Conservation (phyloP, 2,329 filamentous ascomycete genomes). For the Colletotrichum tofieldiae region DNA sequence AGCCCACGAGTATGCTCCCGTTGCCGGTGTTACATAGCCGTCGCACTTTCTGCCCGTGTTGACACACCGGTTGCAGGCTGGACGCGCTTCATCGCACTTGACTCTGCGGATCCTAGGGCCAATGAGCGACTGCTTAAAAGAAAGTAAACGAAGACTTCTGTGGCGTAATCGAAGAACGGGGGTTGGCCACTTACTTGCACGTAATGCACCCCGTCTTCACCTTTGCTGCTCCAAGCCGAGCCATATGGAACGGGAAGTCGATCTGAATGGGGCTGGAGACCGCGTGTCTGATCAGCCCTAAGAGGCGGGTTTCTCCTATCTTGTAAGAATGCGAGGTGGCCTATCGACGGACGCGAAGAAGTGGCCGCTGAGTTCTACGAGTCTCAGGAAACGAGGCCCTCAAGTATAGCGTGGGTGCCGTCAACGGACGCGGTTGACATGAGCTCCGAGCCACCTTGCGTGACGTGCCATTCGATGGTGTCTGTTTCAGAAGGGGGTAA, state of each 20-base stretch:
- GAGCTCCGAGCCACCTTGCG: slow-evolving; percentile 2
- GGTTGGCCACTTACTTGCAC: slow-evolving; percentile 46
- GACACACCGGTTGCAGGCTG: slow-evolving; percentile 49
- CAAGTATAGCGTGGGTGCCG: slow-evolving; percentile 14
- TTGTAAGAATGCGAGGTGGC: slow-evolving; percentile 28
- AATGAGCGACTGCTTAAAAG: neutral
- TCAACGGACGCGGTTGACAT: neutral
- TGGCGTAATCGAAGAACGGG: no score
- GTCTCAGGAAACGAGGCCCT: slow-evolving; percentile 11
- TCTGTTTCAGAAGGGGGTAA: neutral
- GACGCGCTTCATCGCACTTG: slow-evolving; percentile 53
- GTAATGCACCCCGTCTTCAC: slow-evolving; percentile 48
- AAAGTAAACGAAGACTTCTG: neutral
- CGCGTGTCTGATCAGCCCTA: neutral
- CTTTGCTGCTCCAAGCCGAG: slow-evolving; percentile 31
- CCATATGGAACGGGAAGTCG: slow-evolving; percentile 2
- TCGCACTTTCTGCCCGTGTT: slow-evolving; percentile 50
- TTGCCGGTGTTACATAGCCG: slow-evolving; percentile 47
- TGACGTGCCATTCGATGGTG: neutral
- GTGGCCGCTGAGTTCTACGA: neutral
- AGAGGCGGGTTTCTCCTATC: neutral
- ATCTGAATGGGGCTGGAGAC: no score
- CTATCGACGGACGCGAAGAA: slow-evolving; percentile 10
- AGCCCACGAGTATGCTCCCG: slow-evolving; percentile 51
- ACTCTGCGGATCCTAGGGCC: slow-evolving; percentile 48